Evolutionary conservation across 2,329 filamentous ascomycete species (phyloP).

Genomic region (Camillea tinctor): DNA sequence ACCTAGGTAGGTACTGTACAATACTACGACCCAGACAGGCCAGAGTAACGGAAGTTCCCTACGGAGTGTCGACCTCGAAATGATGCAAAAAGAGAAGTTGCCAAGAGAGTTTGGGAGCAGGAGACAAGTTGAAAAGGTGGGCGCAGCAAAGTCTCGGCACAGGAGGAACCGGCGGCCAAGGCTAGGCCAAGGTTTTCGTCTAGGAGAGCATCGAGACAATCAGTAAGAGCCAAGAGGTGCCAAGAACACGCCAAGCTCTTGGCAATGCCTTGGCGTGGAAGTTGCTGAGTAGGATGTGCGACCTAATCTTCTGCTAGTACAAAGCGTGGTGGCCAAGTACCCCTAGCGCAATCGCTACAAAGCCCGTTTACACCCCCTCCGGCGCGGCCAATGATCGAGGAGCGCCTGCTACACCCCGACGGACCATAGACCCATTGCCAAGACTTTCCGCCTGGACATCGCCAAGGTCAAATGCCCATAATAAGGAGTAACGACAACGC

Average conservation of each 20-base stretch:
- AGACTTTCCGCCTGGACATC: slow-evolving; percentile 34
- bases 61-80: slow-evolving; percentile 2
- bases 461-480: slow-evolving; percentile 32
- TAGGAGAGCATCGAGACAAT: slow-evolving; percentile 24
- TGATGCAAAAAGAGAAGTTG: slow-evolving; percentile 8
- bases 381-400: slow-evolving; percentile 22
- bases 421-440: slow-evolving; percentile 30
- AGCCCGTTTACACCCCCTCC: slow-evolving; percentile 21
- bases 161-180: slow-evolving; percentile 26
- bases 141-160: slow-evolving; percentile 30
- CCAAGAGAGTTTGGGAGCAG: slow-evolving; percentile 11
- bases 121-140: slow-evolving; percentile 22
- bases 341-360: slow-evolving; percentile 19
- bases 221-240: slow-evolving; percentile 19
- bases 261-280: slow-evolving; percentile 29
- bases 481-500: slow-evolving; percentile 29
- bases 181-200: slow-evolving; percentile 8
- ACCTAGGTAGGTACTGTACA: too few species aligned
- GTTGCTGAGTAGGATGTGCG: slow-evolving; percentile 21
- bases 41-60: neutral
- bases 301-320: slow-evolving; percentile 13
- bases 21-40: neutral
- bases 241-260: slow-evolving; percentile 24
- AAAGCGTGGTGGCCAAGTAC: slow-evolving; percentile 14
- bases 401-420: slow-evolving; percentile 25